Evolutionary conservation across 2,329 filamentous ascomycete species (phyloP).

Genomic region (Monosporascus cannonballus): DNA sequence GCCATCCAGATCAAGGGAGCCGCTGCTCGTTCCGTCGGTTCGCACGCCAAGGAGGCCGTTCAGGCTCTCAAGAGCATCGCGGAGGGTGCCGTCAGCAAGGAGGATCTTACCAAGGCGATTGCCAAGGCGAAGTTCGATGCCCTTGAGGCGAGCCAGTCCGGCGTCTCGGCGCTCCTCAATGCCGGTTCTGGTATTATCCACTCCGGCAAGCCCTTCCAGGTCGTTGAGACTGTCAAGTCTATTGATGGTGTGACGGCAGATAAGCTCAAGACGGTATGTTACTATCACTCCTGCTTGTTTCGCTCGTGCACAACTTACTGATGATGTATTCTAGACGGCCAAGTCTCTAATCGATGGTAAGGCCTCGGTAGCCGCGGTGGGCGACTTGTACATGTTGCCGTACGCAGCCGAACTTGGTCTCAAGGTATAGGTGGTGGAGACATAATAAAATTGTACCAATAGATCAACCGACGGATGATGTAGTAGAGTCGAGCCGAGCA

Average conservation of each 20-base stretch:
- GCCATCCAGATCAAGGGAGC: constrained; percentile 71
- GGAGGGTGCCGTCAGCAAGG: constrained; percentile 67
- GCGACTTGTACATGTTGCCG: constrained; percentile 85
- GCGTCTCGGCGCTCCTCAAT: constrained; percentile 70
- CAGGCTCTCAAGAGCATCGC: constrained; percentile 78
- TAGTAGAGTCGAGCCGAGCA: constrained; percentile 30
- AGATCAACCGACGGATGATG: constrained; percentile 28
- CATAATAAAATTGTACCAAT: constrained; percentile 34
- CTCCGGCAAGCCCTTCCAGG: constrained; percentile 75
- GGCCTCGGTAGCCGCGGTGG: constrained; percentile 82
- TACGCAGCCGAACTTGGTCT: constrained; percentile 93
- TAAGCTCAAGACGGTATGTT: constrained; percentile 76
- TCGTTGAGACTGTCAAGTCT: constrained; percentile 70
- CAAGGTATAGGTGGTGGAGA: constrained; percentile 65
- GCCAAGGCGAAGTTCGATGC: constrained; percentile 91
- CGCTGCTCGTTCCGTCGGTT: constrained; percentile 63
- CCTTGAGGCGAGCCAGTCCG: constrained; percentile 73
- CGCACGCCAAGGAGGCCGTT: constrained; percentile 69
- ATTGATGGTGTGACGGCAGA: constrained; percentile 78
- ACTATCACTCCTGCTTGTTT: background rate
- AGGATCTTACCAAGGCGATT: constrained; percentile 86
- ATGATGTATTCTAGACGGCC: constrained; percentile 58
- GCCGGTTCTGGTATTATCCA: constrained; percentile 81
- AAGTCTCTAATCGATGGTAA: constrained; percentile 83
- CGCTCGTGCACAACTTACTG: constrained; percentile 12